Conservation (phyloP, 805 yeast species). For the Candida ulmi region DNA sequence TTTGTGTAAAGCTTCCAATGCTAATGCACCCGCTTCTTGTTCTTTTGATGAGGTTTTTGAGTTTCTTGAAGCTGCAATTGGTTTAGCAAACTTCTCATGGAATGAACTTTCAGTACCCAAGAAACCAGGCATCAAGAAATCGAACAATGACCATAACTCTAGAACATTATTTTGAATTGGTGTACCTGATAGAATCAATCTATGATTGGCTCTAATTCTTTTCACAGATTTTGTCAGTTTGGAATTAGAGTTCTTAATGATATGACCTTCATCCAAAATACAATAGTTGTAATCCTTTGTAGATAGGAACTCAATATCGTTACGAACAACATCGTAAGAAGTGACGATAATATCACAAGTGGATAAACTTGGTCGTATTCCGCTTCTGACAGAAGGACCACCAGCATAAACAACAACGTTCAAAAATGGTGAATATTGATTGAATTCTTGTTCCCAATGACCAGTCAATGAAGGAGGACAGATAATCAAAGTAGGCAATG, state of each 20-base stretch:
- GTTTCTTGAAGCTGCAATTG: slow-evolving; percentile 89
- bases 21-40: slow-evolving; percentile 95
- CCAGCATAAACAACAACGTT: slow-evolving; percentile 87
- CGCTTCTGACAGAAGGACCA: slow-evolving; percentile 67
- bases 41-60: slow-evolving; percentile 86
- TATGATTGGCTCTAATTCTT: slow-evolving; percentile 74
- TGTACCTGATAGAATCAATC: slow-evolving; percentile 90
- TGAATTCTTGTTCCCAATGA: slow-evolving; percentile 96
- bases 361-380: slow-evolving; percentile 46
- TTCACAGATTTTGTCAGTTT: slow-evolving; percentile 89
- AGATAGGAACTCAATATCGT: slow-evolving; percentile 67
- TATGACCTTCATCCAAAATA: slow-evolving; percentile 96
- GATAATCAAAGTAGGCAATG: slow-evolving; percentile 76
- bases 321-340: slow-evolving; percentile 93
- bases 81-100: slow-evolving; percentile 95
- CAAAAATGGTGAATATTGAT: slow-evolving; percentile 84
- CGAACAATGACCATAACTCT: slow-evolving; percentile 96
- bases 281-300: slow-evolving; percentile 80
- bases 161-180: slow-evolving; percentile 97
- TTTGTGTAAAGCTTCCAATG: slow-evolving; percentile 91
- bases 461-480: slow-evolving; percentile 99
- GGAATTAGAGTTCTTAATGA: slow-evolving; percentile 86
- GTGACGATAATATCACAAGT: slow-evolving; percentile 84
- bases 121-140: slow-evolving; percentile 98
- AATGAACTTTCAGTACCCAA: slow-evolving; percentile 91